Evolutionary conservation across 169 alveolate species (phyloP).

Genomic region (Plasmodium cynomolgi): DNA sequence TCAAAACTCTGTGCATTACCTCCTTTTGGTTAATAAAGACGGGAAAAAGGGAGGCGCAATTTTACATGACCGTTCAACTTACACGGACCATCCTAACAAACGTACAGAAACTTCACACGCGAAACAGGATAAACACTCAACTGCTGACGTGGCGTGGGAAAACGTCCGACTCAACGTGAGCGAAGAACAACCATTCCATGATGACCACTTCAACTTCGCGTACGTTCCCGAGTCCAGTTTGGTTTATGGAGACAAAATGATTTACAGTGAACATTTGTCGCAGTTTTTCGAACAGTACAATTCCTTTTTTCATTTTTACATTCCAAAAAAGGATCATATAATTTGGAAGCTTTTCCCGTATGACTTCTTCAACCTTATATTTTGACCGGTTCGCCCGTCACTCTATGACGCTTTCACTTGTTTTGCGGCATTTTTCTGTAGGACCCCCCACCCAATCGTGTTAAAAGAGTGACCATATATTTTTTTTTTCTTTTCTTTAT

Average conservation of each 20-base stretch:
- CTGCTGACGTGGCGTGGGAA: background rate
- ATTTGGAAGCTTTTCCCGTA: conserved; percentile 75
- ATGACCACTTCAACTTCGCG: conserved; percentile 53
- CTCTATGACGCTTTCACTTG: background rate
- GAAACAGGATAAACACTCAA: background rate
- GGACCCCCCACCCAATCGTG: background rate
- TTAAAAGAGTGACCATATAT: background rate
- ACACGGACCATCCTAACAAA: background rate
- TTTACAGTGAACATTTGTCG: conserved; percentile 58
- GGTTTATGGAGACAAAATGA: conserved; percentile 56
- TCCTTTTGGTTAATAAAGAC: conserved; percentile 27
- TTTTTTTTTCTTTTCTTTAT: background rate
- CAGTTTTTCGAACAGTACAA: conserved; percentile 73
- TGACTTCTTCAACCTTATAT: conserved; percentile 70
- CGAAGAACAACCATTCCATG: background rate
- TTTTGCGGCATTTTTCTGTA: background rate
- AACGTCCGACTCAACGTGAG: background rate
- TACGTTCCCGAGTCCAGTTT: conserved; percentile 76
- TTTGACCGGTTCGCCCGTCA: conserved; percentile 7
- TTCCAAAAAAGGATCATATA: conserved; percentile 74
- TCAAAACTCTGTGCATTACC: conserved; percentile 62
- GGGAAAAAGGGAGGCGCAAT: background rate
- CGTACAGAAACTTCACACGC: background rate
- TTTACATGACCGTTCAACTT: background rate
- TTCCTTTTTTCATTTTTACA: conserved; percentile 68